phyloP scores from a whole-genome alignment of 2,329 filamentous ascomycete genomes.

The Xylaria sp. region DNA sequence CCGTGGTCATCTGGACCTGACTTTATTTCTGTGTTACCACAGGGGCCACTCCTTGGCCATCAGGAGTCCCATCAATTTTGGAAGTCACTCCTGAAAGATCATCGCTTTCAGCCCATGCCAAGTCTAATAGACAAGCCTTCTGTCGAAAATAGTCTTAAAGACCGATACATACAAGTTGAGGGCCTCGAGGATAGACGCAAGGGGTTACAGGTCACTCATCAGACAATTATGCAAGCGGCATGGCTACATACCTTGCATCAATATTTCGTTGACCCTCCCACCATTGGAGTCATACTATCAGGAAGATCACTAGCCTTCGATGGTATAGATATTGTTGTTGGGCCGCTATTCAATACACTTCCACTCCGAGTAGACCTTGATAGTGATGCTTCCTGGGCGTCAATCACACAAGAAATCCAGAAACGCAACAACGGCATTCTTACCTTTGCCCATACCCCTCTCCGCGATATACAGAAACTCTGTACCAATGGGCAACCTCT shows the following conservation, averaged over 20 bases:
- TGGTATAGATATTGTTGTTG: constrained; percentile 69
- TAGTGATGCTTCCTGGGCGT: constrained; percentile 59
- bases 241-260: constrained; percentile 70
- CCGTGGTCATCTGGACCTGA: constrained; percentile 48
- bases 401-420: constrained; percentile 69
- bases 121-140: constrained; percentile 16
- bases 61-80: constrained; percentile 65
- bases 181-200: constrained; percentile 60
- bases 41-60: constrained; percentile 68
- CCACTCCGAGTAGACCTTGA: constrained; percentile 65
- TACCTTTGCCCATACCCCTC: constrained; percentile 77
- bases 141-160: constrained; percentile 30
- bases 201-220: constrained; percentile 73
- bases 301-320: constrained; percentile 75
- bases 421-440: constrained; percentile 70
- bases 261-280: constrained; percentile 52
- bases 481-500: constrained; percentile 63
- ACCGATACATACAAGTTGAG: constrained; percentile 45
- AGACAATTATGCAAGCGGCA: constrained; percentile 76
- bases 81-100: constrained; percentile 58
- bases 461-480: constrained; percentile 84
- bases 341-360: constrained; percentile 89
- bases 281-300: constrained; percentile 77
- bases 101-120: constrained; percentile 35
- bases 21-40: constrained; percentile 70